Evolutionary conservation across 2,329 filamentous ascomycete genomes (phyloP), one percentile per base, ranked within the genome.

Genomic region (Pseudopithomyces maydicus): DNA sequence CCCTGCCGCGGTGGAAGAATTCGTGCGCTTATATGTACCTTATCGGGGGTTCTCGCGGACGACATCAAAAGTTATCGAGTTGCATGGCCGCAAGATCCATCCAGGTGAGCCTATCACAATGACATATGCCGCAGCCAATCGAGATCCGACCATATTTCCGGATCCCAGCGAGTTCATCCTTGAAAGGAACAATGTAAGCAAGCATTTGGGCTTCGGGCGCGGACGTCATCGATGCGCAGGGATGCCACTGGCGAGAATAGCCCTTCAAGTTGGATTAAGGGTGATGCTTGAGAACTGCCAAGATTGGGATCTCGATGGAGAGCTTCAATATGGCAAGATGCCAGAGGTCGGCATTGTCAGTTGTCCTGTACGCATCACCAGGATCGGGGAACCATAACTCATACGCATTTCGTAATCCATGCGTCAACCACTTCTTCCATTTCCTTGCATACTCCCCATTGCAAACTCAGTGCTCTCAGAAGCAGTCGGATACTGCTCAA

Each of bases 1-100:
- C 14, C 54, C 54, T 6, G 22, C 32, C 22, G 54, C 54, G 6
- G 12, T 57, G 22, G 60, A 63, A 43, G 60, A 63, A 47, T 63
- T 63, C 26, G 44, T 63, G 12, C 54, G 60, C 12, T 33, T 63
- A 15, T 63, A 63, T 32, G 42, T 46, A 2, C 60, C 60, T 3
- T 63, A 63, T 42, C 55, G 60, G 15, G 57, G 57, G 12, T 63
- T 63, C 41, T 43, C 48, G 6, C 50, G 60, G 10, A 63, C 60
- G 7, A 50, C 49, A 3, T 56, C 56, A 0, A 44, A 44, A 20
- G 41, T 22, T 2, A 23, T 44, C 19, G 19, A 44, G 6, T n/a
- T 44, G 12, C 41, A 44, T 20, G 41, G 41, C 26, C 41, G 26
- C 26, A 29, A 29, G 26, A 29, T 38, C 11, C 35, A 38, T 38